Percentiles rank a stretch among this genome's conserved stretches.
Conservation (phyloP, 208 protist species). For the Trypanosoma mega region DNA sequence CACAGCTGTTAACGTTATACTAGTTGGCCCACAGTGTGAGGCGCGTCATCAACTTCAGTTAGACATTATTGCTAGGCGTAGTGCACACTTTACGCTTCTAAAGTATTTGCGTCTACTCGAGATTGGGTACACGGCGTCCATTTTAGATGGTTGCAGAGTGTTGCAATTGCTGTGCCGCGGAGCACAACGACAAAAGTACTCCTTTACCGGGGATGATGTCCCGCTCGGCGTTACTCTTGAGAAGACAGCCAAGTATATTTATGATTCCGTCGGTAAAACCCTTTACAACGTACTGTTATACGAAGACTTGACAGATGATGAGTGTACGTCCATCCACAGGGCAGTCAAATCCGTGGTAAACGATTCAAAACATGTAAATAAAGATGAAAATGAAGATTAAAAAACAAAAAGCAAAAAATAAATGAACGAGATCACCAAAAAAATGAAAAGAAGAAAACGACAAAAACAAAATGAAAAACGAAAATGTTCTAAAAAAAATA, state of each 20-base stretch:
- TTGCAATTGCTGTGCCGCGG: slow-evolving; percentile 67
- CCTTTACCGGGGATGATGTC: background rate
- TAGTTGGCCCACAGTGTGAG: slow-evolving; percentile 46
- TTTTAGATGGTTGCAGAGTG: slow-evolving; percentile 65
- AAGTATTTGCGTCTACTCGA: slow-evolving; percentile 78
- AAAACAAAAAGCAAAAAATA: background rate
- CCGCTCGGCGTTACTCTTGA: slow-evolving; percentile 23
- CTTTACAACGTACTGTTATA: slow-evolving; percentile 65
- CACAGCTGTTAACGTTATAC: slow-evolving; percentile 61
- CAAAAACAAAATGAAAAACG: slow-evolving; percentile 4
- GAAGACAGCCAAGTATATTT: slow-evolving; percentile 57
- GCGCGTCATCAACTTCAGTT: slow-evolving; percentile 44
- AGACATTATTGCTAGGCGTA: slow-evolving; percentile 50
- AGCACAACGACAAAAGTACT: slow-evolving; percentile 37
- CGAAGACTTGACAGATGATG: slow-evolving; percentile 67
- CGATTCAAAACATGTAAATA: background rate
- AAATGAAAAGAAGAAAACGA: background rate
- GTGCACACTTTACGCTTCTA: slow-evolving; percentile 68
- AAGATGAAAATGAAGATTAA: background rate
- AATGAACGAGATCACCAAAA: background rate
- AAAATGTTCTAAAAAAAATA: no score
- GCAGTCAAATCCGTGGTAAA: slow-evolving; percentile 32
- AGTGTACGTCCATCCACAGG: slow-evolving; percentile 55
- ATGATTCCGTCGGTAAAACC: slow-evolving; percentile 48
- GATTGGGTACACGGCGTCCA: slow-evolving; percentile 42